Percentiles rank a stretch among this genome's conserved stretches.
phyloP scores from a whole-genome alignment of 1,139 yeast genomes.

The Kodamaea alishanica region DNA sequence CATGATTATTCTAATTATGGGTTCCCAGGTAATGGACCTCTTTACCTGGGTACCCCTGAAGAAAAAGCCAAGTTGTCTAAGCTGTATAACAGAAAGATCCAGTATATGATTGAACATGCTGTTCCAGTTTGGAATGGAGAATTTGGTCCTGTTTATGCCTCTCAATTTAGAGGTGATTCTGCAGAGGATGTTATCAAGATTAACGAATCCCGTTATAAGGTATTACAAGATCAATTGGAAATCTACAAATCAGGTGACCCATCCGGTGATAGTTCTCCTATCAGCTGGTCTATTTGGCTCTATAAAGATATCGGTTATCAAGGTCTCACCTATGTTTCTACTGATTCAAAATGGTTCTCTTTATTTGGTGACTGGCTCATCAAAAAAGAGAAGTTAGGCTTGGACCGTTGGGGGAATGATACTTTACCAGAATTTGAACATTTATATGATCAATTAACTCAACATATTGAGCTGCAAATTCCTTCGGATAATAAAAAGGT shows the following conservation, averaged over 20 bases:
- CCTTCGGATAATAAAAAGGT: conserved; percentile 26
- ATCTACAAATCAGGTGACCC: conserved; percentile 43
- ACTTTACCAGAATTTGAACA: conserved; percentile 33
- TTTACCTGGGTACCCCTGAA: conserved; percentile 29
- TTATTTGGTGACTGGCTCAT: conserved; percentile 36
- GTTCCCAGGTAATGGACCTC: conserved; percentile 34
- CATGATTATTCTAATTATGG: conserved; percentile 43
- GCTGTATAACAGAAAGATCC: conserved; percentile 39
- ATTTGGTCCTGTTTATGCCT: conserved; percentile 48
- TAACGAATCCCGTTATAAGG: conserved; percentile 35
- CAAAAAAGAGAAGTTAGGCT: conserved; percentile 40
- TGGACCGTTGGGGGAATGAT: conserved; percentile 48
- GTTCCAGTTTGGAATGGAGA: conserved; percentile 54
- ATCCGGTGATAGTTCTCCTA: conserved; percentile 39
- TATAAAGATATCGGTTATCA: conserved; percentile 50
- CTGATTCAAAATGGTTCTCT: conserved; percentile 38
- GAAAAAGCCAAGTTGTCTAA: conserved; percentile 28
- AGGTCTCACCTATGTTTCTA: conserved; percentile 42
- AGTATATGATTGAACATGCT: conserved; percentile 31
- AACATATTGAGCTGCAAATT: conserved; percentile 33
- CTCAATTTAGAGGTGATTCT: conserved; percentile 36
- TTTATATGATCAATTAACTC: conserved; percentile 29
- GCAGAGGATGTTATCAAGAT: conserved; percentile 26
- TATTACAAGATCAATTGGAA: conserved; percentile 40
- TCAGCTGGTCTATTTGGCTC: conserved; percentile 50